These are phyloP conservation scores for Ogataea haglerorum DNA, from an alignment of 805 yeast species.

Conservation along the genomic window DNA sequence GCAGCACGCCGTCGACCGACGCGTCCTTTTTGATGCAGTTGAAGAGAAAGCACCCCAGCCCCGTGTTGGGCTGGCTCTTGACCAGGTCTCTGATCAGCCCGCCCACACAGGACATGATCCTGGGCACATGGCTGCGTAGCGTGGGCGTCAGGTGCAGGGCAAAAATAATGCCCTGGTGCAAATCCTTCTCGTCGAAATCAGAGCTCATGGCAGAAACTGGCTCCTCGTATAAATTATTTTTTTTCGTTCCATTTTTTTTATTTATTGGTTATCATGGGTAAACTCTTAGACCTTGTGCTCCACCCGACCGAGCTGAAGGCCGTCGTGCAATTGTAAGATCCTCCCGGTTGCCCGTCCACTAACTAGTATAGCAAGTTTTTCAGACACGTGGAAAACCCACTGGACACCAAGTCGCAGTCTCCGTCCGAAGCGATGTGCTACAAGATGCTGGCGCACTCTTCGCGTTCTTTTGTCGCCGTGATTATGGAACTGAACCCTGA, in stretches of 20 bases:
- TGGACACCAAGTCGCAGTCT: constrained; percentile 38
- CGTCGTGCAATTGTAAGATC: constrained; percentile 55
- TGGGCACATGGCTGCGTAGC: constrained; percentile 37
- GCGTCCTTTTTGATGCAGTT: constrained; percentile 36
- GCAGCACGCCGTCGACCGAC: constrained; percentile 38
- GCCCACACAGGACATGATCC: constrained; percentile 51
- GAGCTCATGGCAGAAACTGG: constrained; percentile 2
- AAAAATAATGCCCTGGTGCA: constrained; percentile 62
- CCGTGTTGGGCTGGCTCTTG: constrained; percentile 63
- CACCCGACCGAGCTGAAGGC: constrained; percentile 76
- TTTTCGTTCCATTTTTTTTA: neutral
- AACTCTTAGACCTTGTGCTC: constrained; percentile 49
- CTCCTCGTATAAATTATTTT: constrained; percentile 5
- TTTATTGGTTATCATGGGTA: constrained; percentile 45
- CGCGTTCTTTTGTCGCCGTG: constrained; percentile 93
- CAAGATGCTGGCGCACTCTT: constrained; percentile 61
- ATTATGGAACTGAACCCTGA: constrained; percentile 90
- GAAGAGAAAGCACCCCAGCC: constrained; percentile 68
- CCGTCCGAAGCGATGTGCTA: constrained; percentile 61
- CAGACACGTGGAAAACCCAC: constrained; percentile 52
- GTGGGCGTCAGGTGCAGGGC: constrained; percentile 57
- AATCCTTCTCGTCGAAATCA: constrained; percentile 36
- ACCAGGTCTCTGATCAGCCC: constrained; percentile 65
- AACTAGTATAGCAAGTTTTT: constrained; percentile 37
- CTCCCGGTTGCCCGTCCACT: constrained; percentile 1